Conservation (phyloP, 2,329 filamentous ascomycete genomes). For the Neonectria magnoliae region DNA sequence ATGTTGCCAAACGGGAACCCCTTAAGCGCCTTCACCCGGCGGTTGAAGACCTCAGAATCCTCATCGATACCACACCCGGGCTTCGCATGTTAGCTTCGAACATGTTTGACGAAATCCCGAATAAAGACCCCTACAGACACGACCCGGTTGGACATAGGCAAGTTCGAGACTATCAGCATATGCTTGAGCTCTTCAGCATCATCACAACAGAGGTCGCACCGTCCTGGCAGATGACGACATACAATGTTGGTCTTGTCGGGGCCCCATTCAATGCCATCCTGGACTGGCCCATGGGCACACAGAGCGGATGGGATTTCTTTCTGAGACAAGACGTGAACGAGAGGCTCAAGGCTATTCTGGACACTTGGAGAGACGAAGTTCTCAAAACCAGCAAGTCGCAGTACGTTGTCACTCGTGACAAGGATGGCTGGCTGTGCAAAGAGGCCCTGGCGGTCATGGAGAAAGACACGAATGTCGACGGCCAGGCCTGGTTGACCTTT, state of each 20-base stretch:
- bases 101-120: slow-evolving; percentile 33
- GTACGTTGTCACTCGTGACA: slow-evolving; percentile 16
- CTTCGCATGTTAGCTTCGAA: slow-evolving; percentile 37
- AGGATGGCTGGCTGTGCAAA: slow-evolving; percentile 33
- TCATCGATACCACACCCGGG: slow-evolving; percentile 3
- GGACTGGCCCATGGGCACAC: slow-evolving; percentile 68
- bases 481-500: slow-evolving; percentile 21
- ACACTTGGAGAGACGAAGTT: slow-evolving; percentile 51
- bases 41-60: background rate
- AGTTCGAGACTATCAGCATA: background rate
- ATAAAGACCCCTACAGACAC: slow-evolving; percentile 33
- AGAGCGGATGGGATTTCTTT: slow-evolving; percentile 63
- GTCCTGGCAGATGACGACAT: background rate
- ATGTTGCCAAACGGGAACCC: background rate
- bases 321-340: slow-evolving; percentile 62
- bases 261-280: slow-evolving; percentile 67
- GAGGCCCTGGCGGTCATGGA: slow-evolving; percentile 29
- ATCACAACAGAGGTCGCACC: background rate
- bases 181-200: background rate
- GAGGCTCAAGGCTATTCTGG: slow-evolving; percentile 61
- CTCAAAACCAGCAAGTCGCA: slow-evolving; percentile 41
- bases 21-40: background rate
- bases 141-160: slow-evolving; percentile 17
- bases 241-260: slow-evolving; percentile 53
- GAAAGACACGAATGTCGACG: slow-evolving; percentile 28